Base-by-base conservation (phyloP, 2,329 filamentous ascomycete species). In the Trematosphaeria pertusa region DNA sequence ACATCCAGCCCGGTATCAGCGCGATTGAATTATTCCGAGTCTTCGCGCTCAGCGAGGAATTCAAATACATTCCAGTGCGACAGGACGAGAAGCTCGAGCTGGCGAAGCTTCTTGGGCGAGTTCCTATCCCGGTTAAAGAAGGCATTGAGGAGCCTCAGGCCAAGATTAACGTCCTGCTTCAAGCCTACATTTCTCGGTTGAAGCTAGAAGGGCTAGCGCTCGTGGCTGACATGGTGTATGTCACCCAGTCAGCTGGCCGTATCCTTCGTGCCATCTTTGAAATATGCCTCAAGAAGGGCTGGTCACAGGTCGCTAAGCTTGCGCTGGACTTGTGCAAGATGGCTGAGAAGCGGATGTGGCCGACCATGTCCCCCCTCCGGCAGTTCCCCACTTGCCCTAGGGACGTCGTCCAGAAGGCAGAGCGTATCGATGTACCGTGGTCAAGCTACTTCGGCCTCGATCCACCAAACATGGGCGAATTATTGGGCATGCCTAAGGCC, bases 321-420 rank as follows among this genome's bases (percentile, higher is more conserved):
- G 92, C 94, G 0, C 79, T 99, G 32, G 90, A 96, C 62, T 81
- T 99, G 42, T 99, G 95, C 77, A 99, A 99, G 77, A 97, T 96
- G 91, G 94, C 93, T 0, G 94, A 99, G 78, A 96, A 96, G 80
- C 84, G 95, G 38, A 99, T 99, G 95, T 99, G 94, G 94, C 92
- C 93, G 11, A 97, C 93, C 5, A 99, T 97, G 94, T 90, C 91
- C 28, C 94, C 95, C 9, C 79, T 99, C 22, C 85, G 94, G 43
- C 94, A 99, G 65, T 99, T 99, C 67, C 65, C 67, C 8, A 58
- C 49, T n/a, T 96, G 91, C 65, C 86, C 92, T 3, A 80, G 85
- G 31, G 93, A 97, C 48, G 89, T 97, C 42, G 78, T 97, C 37
- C 86, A 90, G 58, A 97, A 97, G 74, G 88, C 92, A 3, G 94